Base-by-base conservation (phyloP, 768 basidiomycete species). In the Lactarius trivialis region DNA sequence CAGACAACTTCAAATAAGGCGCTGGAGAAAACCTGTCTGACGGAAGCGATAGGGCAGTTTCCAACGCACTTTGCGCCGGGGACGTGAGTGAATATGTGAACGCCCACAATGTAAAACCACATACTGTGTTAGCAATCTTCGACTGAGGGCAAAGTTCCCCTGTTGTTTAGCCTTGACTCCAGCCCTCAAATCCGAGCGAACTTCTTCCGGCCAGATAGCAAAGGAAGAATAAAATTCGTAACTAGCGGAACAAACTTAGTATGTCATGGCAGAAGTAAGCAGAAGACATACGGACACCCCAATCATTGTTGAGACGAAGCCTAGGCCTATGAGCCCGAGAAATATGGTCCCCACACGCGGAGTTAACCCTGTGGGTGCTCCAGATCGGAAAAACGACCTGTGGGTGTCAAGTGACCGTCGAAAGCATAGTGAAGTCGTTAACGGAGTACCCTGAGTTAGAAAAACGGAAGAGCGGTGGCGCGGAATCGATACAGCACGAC, bases 1-100 rank as follows among this genome's bases (percentile, higher is more conserved):
- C 88, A 0, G 86, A 82, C 0, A 82, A 74, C 70, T 89, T 90
- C 60, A 89, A 78, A 59, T 85, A 79, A 0, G 86, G 83, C 21
- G 81, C 75, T 2, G 77, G 62, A 0, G 72, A 66, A 55, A 81
- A 72, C 21, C 51, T 65, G 1, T 72, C 70, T 26, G 73, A 59
- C 0, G 78, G 79, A 5, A 86, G 76, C 0, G 70, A 65, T 60
- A 79, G 75, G 1, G 84, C 79, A 1, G 77, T 81, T 32, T 83
- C 74, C 74, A 80, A 85, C 37, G 86, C 85, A 24, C 85, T 86
- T 53, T 15, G 2, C 11, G n/a, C n/a, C n/a, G 12, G 21, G 26
- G 17, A 28, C 24, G 26, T 45, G 37, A 53, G 17, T 26, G n/a
- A 24, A n/a, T 30, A 24, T 14, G 28, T 8, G 28, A 24, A 39